Percentiles rank a stretch among this genome's conserved stretches.
These are phyloP conservation scores for Penicillium paneum DNA, from an alignment of 2,329 filamentous ascomycete genomes.

Conservation along the genomic window DNA sequence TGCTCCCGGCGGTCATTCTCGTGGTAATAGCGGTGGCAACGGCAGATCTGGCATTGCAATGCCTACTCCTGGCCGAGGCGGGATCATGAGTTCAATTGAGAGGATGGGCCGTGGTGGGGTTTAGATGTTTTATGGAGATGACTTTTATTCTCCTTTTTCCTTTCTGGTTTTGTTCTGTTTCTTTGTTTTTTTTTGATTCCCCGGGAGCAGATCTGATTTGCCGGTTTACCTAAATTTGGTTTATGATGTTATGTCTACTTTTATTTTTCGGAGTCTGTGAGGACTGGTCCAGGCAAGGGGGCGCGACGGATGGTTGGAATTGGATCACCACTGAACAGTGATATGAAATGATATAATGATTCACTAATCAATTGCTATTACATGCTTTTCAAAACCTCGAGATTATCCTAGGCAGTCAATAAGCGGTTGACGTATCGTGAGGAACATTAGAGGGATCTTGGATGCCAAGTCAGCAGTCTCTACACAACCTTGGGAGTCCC, in stretches of 20 bases:
- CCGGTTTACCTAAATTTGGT: neutral
- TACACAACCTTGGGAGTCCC: neutral
- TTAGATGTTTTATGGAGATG: conserved; percentile 7
- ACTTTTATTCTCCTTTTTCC: neutral
- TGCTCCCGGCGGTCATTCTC: conserved; percentile 27
- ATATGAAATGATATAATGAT: neutral
- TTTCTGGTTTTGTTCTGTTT: neutral
- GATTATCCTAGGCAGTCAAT: neutral
- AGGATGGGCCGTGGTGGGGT: conserved; percentile 66
- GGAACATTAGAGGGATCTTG: neutral
- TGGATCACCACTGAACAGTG: neutral
- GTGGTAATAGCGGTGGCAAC: conserved; percentile 38
- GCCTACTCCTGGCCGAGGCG: conserved; percentile 48
- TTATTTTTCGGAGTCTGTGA: neutral
- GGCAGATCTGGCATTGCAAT: conserved; percentile 38
- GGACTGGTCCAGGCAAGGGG: neutral
- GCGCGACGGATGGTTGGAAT: neutral
- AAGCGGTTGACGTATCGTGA: neutral
- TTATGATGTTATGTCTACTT: conserved; percentile 4
- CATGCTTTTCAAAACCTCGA: neutral
- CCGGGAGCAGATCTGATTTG: neutral
- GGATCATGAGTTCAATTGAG: conserved; percentile 82
- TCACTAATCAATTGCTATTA: neutral
- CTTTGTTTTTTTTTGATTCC: conserved; percentile 2
- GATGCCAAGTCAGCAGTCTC: neutral